Percentiles rank a stretch among this genome's conserved stretches.
These are phyloP conservation scores for Trichophyton mentagrophytes DNA, from an alignment of 2,329 filamentous ascomycete species.

Conservation along the genomic window DNA sequence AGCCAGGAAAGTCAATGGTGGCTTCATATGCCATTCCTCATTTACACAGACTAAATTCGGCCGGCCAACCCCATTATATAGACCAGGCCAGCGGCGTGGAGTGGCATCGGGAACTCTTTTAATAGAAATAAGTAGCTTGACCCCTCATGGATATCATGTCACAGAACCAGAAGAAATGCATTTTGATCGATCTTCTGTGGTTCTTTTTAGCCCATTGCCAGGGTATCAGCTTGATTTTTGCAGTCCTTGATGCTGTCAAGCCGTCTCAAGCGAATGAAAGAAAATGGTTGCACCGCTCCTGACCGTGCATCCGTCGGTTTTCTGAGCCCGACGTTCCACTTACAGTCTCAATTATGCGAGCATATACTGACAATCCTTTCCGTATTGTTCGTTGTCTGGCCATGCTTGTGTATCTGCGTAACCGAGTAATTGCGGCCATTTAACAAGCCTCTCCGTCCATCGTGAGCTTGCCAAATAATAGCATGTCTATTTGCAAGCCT, in stretches of 20 bases:
- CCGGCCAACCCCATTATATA: not conserved
- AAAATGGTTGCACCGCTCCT: not conserved
- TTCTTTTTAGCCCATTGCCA: not conserved
- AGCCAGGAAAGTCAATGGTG: not conserved
- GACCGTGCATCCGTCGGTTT: not conserved
- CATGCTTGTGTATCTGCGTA: not conserved
- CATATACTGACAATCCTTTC: not conserved
- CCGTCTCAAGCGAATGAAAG: not conserved
- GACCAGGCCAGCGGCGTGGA: not conserved
- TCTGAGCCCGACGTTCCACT: not conserved
- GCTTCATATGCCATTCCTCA: not conserved
- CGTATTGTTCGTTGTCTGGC: not conserved
- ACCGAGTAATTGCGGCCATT: not conserved
- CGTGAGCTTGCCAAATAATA: no score
- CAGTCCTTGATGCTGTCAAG: not conserved
- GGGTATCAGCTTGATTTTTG: not conserved
- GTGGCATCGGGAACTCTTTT: no score
- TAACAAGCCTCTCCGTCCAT: not conserved
- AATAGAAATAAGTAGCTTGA: not conserved
- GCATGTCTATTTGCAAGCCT: no score
- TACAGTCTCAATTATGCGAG: not conserved
- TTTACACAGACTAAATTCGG: not conserved
- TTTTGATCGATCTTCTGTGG: not conserved
- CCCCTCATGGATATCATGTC: not conserved
- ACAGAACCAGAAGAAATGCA: not conserved